Percentiles rank a stretch among this genome's conserved stretches.
Conservation (phyloP, 148 eudicot species). For the Camellia japonica region DNA sequence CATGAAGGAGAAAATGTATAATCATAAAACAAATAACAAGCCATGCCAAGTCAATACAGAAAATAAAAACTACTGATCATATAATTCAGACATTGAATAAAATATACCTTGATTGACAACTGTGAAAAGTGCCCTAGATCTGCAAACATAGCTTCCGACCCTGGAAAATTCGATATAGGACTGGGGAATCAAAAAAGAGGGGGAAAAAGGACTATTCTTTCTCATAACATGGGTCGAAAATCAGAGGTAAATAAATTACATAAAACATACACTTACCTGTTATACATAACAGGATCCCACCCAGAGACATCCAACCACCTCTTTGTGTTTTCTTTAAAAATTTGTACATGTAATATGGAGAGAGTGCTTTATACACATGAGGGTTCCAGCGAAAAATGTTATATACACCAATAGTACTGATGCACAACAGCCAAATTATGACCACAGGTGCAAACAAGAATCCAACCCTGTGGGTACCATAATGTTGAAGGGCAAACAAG, state of each 20-base stretch:
- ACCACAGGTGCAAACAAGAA: slow-evolving; percentile 76
- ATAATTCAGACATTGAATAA: slow-evolving; percentile 1
- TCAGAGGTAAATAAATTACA: neutral
- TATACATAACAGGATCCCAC: slow-evolving; percentile 67
- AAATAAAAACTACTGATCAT: neutral
- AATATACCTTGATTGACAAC: slow-evolving; percentile 58
- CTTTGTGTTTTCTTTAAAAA: slow-evolving; percentile 68
- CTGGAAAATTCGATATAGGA: slow-evolving; percentile 28
- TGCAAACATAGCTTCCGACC: slow-evolving; percentile 85
- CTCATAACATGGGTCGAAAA: neutral
- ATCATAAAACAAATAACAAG: neutral
- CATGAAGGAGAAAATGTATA: neutral
- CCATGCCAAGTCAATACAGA: slow-evolving; percentile 4
- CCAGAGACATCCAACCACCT: slow-evolving; percentile 72
- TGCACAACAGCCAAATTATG: slow-evolving; percentile 61
- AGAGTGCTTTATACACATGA: slow-evolving; percentile 63
- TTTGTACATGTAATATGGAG: slow-evolving; percentile 60
- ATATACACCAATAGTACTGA: slow-evolving; percentile 58
- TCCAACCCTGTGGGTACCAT: slow-evolving; percentile 74
- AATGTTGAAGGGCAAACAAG: slow-evolving; percentile 74
- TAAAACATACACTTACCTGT: slow-evolving; percentile 40
- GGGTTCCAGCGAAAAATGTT: slow-evolving; percentile 71
- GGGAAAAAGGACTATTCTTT: neutral
- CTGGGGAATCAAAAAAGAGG: neutral
- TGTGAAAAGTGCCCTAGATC: slow-evolving; percentile 80